Evolutionary conservation across 2,329 filamentous ascomycete genomes (phyloP).

Genomic region (Zopfia rhizophila): DNA sequence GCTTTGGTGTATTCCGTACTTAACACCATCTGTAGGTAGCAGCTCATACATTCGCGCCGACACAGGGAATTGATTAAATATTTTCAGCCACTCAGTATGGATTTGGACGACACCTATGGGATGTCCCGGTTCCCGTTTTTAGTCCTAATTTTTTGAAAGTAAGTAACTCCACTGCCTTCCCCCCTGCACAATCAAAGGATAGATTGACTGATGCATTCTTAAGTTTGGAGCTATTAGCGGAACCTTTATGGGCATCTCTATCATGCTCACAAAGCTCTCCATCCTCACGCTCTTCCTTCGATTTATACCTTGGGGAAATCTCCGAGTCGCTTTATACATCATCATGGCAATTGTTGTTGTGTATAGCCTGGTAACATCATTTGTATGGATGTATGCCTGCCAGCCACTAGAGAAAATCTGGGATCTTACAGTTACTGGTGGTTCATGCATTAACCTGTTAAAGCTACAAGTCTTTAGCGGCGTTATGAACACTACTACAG

Average conservation of each 20-base stretch:
- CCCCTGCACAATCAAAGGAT: constrained; percentile 7
- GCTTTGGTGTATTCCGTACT: constrained; percentile 6
- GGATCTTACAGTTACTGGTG: constrained; percentile 6
- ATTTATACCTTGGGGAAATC: constrained; percentile 2
- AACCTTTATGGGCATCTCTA: constrained; percentile 7
- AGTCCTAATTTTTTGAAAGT: constrained; percentile 10
- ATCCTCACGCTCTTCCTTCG: constrained; percentile 8
- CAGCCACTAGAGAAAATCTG: constrained; percentile 7
- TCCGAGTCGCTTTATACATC: constrained; percentile 7
- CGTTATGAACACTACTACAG: constrained; percentile 9
- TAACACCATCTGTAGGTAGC: constrained; percentile 4
- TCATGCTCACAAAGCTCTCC: constrained; percentile 11
- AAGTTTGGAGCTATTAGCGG: constrained; percentile 4
- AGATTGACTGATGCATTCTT: constrained; percentile 5
- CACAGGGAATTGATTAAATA: constrained; percentile 11
- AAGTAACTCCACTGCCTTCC: background rate
- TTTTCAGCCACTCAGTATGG: constrained; percentile 7
- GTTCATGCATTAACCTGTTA: constrained; percentile 10
- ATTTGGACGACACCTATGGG: constrained; percentile 8
- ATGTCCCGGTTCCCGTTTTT: constrained; percentile 5
- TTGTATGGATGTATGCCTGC: constrained; percentile 8
- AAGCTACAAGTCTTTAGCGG: constrained; percentile 7
- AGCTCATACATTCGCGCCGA: constrained; percentile 2
- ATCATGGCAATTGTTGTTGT: constrained; percentile 8
- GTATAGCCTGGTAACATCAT: no score